Evolutionary conservation across 106 monocot species (phyloP), one percentile per base, ranked within the genome.

Genomic region (Dioscorea alata): DNA sequence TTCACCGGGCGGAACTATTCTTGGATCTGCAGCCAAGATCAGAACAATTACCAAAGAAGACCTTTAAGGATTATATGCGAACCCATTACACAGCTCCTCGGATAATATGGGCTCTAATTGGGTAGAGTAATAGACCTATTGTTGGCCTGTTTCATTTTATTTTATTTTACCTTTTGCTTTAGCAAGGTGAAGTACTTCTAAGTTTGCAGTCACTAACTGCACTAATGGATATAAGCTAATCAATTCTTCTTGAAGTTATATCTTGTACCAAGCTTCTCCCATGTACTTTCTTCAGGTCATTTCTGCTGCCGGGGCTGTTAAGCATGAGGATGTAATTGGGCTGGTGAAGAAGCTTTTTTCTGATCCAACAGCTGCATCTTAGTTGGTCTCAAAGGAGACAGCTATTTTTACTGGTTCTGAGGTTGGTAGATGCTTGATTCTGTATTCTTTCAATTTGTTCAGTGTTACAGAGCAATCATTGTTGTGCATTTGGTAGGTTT

Each of bases 341-440:
- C 83, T 75, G 79, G 94, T 88, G 20, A 86, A 86, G 63, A 95
- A 91, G 31, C 78, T 95, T 52, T 80, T 91, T 48, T 65, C 59
- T 80, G 72, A 95, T 69, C 76, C 88, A 21, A 82, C 84, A 15
- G 84, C 94, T 2, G 80, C 81, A 59, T 64, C 90, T 42, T 81
- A 93, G 71, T 78, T 99, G 74, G 87, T 90, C 79, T 85, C 81
- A 50, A 86, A 87, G 66, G 78, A 89, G 64, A 90, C 99, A 21
- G 81, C 99, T 28, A 57, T 61, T 74, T 99, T 99, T 76, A 93
- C 92, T 75, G 93, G 99, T 66, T 99, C 99, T 23, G 99, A 93
- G 93, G 93, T 99, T 1, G 1, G 17, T 20, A 5, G 42, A 42
- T 6, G 10, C 5, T 42, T 5, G 0, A 42, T 42, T 42, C 42